Evolutionary conservation across 441 rosid species (phyloP).

Genomic region (Populus tomentosa): DNA sequence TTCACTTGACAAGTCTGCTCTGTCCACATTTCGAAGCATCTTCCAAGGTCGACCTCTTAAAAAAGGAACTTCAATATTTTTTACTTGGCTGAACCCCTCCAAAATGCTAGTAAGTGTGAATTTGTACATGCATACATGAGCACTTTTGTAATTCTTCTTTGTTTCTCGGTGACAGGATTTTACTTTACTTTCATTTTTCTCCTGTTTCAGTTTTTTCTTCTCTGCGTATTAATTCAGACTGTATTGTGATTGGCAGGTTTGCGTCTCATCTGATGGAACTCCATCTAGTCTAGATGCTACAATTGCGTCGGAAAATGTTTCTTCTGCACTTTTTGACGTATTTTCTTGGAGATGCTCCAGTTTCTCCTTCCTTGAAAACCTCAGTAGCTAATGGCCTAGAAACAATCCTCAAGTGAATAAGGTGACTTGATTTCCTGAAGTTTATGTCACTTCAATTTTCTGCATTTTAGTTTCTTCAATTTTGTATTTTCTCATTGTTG

Average conservation of each 20-base stretch:
- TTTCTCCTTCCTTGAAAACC: slow-evolving; percentile 69
- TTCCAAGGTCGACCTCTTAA: slow-evolving; percentile 70
- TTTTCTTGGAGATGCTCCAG: slow-evolving; percentile 67
- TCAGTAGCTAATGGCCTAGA: slow-evolving; percentile 58
- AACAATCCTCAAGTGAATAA: slow-evolving; percentile 34
- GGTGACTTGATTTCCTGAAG: slow-evolving; percentile 6
- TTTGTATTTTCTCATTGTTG: background rate
- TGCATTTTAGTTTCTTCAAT: background rate
- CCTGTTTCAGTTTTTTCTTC: background rate
- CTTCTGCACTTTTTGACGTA: slow-evolving; percentile 62
- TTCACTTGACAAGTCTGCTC: slow-evolving; percentile 51
- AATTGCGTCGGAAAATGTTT: slow-evolving; percentile 55
- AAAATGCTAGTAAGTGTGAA: slow-evolving; percentile 62
- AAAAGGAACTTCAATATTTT: slow-evolving; percentile 66
- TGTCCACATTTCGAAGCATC: slow-evolving; percentile 54
- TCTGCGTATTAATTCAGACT: background rate
- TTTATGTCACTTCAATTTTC: background rate
- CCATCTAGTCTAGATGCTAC: slow-evolving; percentile 51
- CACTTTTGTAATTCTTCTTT: background rate
- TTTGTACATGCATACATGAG: background rate
- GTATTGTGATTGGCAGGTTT: slow-evolving; percentile 37
- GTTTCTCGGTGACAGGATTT: background rate
- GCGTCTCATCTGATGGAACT: slow-evolving; percentile 52
- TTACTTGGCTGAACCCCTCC: slow-evolving; percentile 67
- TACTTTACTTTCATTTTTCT: background rate